Base-by-base conservation (phyloP, 2,329 filamentous ascomycete genomes). In the Sarocladium brachiariae region DNA sequence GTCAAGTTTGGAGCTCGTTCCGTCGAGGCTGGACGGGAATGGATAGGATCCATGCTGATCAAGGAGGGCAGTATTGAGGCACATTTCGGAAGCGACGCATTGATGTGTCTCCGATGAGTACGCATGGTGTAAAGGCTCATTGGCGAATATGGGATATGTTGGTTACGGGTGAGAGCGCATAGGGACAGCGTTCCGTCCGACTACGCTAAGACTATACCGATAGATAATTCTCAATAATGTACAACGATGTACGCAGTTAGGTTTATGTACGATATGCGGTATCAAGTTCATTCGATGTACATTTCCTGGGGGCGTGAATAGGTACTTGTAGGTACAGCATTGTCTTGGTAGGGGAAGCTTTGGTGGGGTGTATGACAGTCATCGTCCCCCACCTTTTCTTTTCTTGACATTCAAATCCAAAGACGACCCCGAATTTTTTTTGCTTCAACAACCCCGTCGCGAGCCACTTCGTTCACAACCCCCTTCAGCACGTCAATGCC, bases 1-100 rank as follows among this genome's bases (percentile, higher is more conserved):
- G 86, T 97, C 58, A 97, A 97, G 65, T 95, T 97, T 64, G 89
- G 88, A 1, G 88, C 91, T 1, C 77, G 75, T 50, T 85, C 84
- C 39, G 85, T 96, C 21, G 90, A 97, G 65, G 86, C 84, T 23
- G 90, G 85, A 3, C 81, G 87, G 57, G 71, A 78, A 43, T 97
- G 91, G 89, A 75, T 97, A 52, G 81, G 83, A 9, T 75, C 75
- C 6, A 87, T 96, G 79, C 70, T 96, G 43, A 68, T 74, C 41
- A 76, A 81, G 54, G 89, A 96, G 64, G 87, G 87, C 1, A 91
- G 80, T 55, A 74, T 96, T 9, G 69, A 76, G 14, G 65, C 70
- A 49, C 69, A 80, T 11, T 96, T 96, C 72, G 92, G 92, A 2
- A 84, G 90, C 51, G 80, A 92, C 59, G 83, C 89, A 3, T 64